Evolutionary conservation across 495 filamentous ascomycete species (phyloP), one percentile per base, ranked within the genome.

Genomic region (Xylona heveae): DNA sequence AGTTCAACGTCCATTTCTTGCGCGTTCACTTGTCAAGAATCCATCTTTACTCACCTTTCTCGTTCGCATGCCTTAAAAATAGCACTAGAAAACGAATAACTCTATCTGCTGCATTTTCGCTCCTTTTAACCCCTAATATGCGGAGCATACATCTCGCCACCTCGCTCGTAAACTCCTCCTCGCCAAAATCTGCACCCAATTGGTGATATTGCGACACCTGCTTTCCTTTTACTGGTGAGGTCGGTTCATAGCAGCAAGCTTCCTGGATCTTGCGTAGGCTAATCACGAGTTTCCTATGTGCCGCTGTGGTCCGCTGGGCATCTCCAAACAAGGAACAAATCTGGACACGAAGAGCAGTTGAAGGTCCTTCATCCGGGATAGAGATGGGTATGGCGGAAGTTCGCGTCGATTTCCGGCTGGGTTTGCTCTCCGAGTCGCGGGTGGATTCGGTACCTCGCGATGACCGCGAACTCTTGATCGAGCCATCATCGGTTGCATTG

Each of bases 261-360:
- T 95, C 88, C 42, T 92, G 83, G 13, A 85, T 57, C 42, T 84
- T 92, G 34, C 88, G 68, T 30, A 91, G 59, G 16, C 71, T 82
- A 31, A 92, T 73, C 13, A 74, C 73, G 0, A 92, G 65, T 46
- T 95, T 97, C 18, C 88, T 62, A 46, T 95, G 90, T 1, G 75
- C 75, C 0, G 83, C 81, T 0, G 78, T 84, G 8, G 75, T 80
- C 39, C 72, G 68, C 49, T 95, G 90, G 15, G 85, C 79, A 42
- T 93, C 80, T 29, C 63, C 66, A 45, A 94, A 95, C 18, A 93
- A 67, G 38, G 62, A 50, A 46, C 72, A 80, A 28, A 92, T 66
- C 46, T 79, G 74, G 20, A 58, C 62, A 45, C 84, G 78, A 36
- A 94, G 57, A 14, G 58, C 64, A 31, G 69, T 79, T 16, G 68